Evolutionary conservation across 129 eudicot species (phyloP).

Genomic region (Flaveria linearis): DNA sequence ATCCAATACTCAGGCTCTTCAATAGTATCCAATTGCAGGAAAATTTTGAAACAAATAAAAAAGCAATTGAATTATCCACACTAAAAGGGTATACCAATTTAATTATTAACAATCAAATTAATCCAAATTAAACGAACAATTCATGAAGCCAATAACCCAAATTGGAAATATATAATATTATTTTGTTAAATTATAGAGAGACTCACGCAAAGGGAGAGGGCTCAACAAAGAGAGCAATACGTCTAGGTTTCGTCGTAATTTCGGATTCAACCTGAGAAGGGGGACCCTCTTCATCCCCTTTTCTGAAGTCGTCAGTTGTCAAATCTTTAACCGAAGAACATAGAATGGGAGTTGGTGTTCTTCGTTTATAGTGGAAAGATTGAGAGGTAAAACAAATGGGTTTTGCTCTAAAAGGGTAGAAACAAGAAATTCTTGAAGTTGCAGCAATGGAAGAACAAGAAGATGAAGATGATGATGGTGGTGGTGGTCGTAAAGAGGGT

Average conservation of each 20-base stretch:
- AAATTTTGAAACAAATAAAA: background rate
- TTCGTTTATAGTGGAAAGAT: constrained; percentile 22
- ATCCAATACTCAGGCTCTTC: background rate
- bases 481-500: constrained; percentile 35
- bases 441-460: constrained; percentile 25
- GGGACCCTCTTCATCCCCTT: constrained; percentile 53
- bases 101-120: background rate
- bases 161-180: background rate
- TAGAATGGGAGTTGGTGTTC: constrained; percentile 19
- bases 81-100: background rate
- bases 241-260: constrained; percentile 62
- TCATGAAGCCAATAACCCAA: constrained; percentile 17
- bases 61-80: constrained; percentile 10
- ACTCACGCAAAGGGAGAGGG: constrained; percentile 99
- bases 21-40: constrained; percentile 7
- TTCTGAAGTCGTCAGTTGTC: constrained; percentile 47
- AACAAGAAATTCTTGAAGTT: constrained; percentile 29
- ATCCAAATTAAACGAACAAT: background rate
- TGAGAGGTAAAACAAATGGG: constrained; percentile 38
- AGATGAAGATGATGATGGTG: constrained; percentile 27
- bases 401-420: constrained; percentile 34
- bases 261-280: constrained; percentile 61
- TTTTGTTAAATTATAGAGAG: background rate
- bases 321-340: constrained; percentile 34
- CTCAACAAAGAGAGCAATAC: constrained; percentile 97